Conservation (phyloP, 192 early-diverging fungal species). For the Glomus cerebriforme region DNA sequence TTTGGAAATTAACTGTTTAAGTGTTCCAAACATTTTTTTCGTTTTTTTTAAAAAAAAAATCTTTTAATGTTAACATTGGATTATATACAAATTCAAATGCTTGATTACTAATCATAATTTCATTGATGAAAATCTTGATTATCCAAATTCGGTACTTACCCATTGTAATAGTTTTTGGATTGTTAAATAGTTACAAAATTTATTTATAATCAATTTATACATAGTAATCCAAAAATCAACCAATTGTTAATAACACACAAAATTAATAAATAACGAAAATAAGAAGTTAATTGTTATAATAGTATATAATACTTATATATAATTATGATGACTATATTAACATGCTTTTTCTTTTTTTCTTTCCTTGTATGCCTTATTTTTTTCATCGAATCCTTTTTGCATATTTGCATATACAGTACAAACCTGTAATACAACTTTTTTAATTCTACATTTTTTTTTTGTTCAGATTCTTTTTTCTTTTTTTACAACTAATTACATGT, state of each 20-base stretch:
- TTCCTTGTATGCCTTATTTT: neutral
- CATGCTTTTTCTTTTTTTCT: conserved; percentile 31
- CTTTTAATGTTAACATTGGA: no score
- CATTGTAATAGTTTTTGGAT: no score
- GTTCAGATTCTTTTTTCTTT: conserved; percentile 18
- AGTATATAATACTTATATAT: neutral
- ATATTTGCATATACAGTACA: neutral
- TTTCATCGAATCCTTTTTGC: neutral
- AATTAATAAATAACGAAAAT: neutral
- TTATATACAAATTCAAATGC: neutral
- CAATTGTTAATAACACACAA: neutral
- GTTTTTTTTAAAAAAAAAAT: neutral
- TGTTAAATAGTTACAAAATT: no score
- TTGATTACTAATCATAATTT: neutral
- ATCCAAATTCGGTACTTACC: neutral
- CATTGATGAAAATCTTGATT: neutral
- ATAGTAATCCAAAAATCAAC: no score
- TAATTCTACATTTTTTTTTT: conserved; percentile 14
- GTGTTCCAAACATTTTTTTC: neutral
- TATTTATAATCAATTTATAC: no score
- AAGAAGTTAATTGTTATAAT: neutral
- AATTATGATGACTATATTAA: conserved; percentile 16
- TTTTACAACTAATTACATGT: neutral
- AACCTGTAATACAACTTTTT: conserved; percentile 24
- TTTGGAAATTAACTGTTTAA: neutral